Percentiles rank a stretch among this genome's conserved stretches.
Conservation (phyloP, 371 early-diverging fungal species). For the Polyrhizophydium stewartii region DNA sequence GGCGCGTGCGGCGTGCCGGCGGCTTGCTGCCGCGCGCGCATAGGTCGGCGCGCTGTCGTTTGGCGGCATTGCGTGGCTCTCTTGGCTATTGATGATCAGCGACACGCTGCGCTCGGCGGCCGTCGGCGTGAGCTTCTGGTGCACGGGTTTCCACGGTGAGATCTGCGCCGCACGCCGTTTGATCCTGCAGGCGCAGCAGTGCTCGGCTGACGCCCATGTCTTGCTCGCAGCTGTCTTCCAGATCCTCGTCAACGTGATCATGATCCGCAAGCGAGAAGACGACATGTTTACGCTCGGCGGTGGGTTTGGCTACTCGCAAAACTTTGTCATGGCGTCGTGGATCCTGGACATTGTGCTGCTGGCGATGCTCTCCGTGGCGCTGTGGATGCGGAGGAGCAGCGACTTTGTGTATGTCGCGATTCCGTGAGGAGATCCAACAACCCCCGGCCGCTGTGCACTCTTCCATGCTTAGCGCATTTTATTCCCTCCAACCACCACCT, state of each 20-base stretch:
- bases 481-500: too few relatives aligned
- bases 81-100: constrained; percentile 7
- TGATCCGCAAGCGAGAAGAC: constrained; percentile 10
- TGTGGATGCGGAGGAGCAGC: too few relatives aligned
- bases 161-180: too few relatives aligned
- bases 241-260: constrained; percentile 8
- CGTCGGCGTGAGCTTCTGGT: constrained; percentile 6
- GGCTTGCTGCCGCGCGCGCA: not conserved
- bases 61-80: constrained; percentile 7
- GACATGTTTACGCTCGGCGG: constrained; percentile 9
- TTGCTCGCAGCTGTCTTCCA: constrained; percentile 9
- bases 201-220: not conserved
- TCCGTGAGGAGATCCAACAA: too few relatives aligned
- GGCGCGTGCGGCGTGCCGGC: too few relatives aligned
- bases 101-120: not conserved
- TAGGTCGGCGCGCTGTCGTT: constrained; percentile 7
- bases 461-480: too few relatives aligned
- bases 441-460: too few relatives aligned
- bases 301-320: constrained; percentile 7
- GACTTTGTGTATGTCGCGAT: too few relatives aligned
- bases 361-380: not conserved
- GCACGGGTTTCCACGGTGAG: constrained; percentile 8
- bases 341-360: constrained; percentile 5
- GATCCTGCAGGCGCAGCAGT: not conserved
- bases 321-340: constrained; percentile 6